Evolutionary conservation across 2,329 filamentous ascomycete genomes (phyloP), one percentile per base, ranked within the genome.

Genomic region (Aspergillus udagawae): DNA sequence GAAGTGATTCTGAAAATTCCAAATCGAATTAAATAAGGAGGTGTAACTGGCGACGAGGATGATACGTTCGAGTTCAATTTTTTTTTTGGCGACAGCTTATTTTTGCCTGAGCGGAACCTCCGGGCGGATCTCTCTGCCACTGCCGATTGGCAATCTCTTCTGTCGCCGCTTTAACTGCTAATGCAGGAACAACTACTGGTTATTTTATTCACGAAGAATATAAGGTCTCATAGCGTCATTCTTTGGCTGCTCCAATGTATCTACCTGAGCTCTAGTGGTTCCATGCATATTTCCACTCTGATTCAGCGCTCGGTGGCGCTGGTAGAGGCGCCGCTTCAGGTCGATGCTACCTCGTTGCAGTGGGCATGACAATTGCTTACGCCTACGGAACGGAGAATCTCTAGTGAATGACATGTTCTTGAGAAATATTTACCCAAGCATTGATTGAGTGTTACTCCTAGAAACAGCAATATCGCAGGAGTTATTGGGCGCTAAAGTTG

Each of bases 21-120:
- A 17, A 38, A 21, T 4, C 41, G 21, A 23, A 20, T 44, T 10
- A 44, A 44, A 47, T 47, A 23, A 17, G 8, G 3, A 14, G 44
- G 44, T 9, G 20, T 12, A 47, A 23, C 14, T 14, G 27, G 17
- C 12, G 44, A 6, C 12, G 44, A 25, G 10, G 44, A 21, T 25
- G 44, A 45, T 23, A 14, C 23, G 14, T 47, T 25, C 9, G 23
- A 44, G n/a, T 44, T 50, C 48, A 50, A 35, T 35, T 50, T 35
- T 49, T 41, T 41, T 29, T 29, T 28, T 29, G 9, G 29, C 14
- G 38, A 21, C 20, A 25, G 48, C 25, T 48, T 42, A 28, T 38
- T 59, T 52, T 51, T 52, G 54, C 20, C 49, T 50, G 52, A 41
- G 56, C 58, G 56, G 58, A 56, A 45, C 14, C 32, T 51, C 42